Base-by-base conservation (phyloP, 2,329 filamentous ascomycete species). In the Cladosporium sp. region DNA sequence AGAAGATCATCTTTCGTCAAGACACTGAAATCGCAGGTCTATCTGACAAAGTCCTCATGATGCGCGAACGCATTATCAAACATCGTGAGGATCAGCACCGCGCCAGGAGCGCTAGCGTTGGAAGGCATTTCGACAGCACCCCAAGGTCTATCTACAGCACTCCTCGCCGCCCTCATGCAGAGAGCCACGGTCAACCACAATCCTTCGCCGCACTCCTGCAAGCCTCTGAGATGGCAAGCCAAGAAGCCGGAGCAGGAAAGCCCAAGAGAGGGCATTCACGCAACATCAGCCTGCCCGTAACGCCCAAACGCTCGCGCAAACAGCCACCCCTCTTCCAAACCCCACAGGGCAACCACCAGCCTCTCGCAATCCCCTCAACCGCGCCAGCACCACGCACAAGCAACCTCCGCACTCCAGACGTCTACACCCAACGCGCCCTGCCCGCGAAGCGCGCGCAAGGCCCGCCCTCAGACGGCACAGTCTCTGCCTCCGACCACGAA, bases 21-120 rank as follows among this genome's bases (percentile, higher is more conserved):
- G 86, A 89, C 53, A 85, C 88, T 56, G 84, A 89, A 61, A 80
- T 86, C 15, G 76, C 81, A 6, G 75, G 76, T 47, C 72, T 95
- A 13, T 68, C 75, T 2, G 89, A 95, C 61, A 86, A 93, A 63
- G 87, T 89, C 50, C 77, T 83, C 34, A 79, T 88, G 66, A 76
- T 96, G 44, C 81, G 91, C 52, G 88, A 84, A 55, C 85, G 92
- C 17, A 95, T 97, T 56, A 83, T 87, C 37, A 89, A 95, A 66
- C 96, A 96, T 64, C 79, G 92, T 55, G 88, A 95, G 64, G 90
- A 95, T 63, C 84, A 95, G 63, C 80, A 95, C 43, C 85, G 87
- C 62, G 86, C 88, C 60, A 87, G 88, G 1, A 85, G 86, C 12
- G 69, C 67, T 13, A 61, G 63, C 13, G 60, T 68, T 19, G 30